These are phyloP conservation scores for Talaromyces pinophilus DNA, from an alignment of 2,329 filamentous ascomycete species.

Conservation along the genomic window DNA sequence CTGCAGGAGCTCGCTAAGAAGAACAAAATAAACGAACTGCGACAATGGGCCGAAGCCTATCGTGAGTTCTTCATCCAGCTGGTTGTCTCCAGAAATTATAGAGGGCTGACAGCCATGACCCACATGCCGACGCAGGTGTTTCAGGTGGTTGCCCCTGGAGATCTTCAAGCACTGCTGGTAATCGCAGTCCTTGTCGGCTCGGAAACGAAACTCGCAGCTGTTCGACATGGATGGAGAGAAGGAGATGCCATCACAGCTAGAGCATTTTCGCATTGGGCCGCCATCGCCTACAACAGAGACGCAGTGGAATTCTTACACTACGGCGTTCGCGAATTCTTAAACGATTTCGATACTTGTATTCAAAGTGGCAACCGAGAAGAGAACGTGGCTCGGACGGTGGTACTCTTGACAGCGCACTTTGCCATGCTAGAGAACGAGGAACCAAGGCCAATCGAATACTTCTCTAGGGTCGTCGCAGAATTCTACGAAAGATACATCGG, in stretches of 20 bases:
- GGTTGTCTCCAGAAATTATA: no score
- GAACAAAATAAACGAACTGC: not conserved
- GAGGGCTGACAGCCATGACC: not conserved
- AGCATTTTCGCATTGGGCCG: not conserved
- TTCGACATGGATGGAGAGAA: not conserved
- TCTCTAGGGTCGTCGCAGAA: not conserved
- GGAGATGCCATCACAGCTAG: not conserved
- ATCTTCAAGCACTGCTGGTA: not conserved
- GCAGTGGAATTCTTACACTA: not conserved
- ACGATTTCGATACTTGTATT: not conserved
- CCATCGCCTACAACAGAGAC: not conserved
- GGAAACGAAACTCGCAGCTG: not conserved
- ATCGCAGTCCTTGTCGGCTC: not conserved
- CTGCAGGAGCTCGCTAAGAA: not conserved
- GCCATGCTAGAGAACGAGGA: not conserved
- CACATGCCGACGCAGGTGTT: not conserved
- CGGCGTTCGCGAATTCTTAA: not conserved
- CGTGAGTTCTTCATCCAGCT: not conserved
- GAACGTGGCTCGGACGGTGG: not conserved
- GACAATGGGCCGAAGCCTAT: not conserved
- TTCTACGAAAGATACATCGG: not conserved
- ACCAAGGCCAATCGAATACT: not conserved
- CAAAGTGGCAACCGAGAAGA: not conserved
- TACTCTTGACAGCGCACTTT: not conserved
- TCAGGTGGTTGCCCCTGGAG: not conserved